Percentiles rank a stretch among this genome's conserved stretches.
Evolutionary conservation across 2,329 filamentous ascomycete species (phyloP).

Genomic region (Drechmeria coniospora): DNA sequence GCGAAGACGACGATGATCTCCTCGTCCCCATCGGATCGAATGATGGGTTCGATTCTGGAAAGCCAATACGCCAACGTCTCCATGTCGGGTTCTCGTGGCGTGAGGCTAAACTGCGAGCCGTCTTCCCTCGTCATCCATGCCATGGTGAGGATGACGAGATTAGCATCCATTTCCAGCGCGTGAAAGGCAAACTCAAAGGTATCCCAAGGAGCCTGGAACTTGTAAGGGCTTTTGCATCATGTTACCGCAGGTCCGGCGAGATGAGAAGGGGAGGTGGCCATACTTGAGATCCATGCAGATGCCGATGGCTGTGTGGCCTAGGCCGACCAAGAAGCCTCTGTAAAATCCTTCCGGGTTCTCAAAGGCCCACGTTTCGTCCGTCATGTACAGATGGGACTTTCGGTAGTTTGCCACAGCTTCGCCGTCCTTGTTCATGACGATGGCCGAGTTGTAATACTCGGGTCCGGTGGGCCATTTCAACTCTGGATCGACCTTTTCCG

Average conservation of each 20-base stretch:
- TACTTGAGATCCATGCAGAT: slow-evolving; percentile 55
- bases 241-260: too few relatives aligned
- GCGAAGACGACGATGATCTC: slow-evolving; percentile 56
- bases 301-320: slow-evolving; percentile 40
- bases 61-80: slow-evolving; percentile 66
- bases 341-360: slow-evolving; percentile 39
- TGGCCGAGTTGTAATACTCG: slow-evolving; percentile 38
- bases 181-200: slow-evolving; percentile 34
- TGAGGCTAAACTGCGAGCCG: slow-evolving; percentile 27
- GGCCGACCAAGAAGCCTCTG: slow-evolving; percentile 23
- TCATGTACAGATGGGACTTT: slow-evolving; percentile 43
- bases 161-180: slow-evolving; percentile 37
- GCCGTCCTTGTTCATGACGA: slow-evolving; percentile 41
- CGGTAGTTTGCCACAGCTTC: slow-evolving; percentile 46
- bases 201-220: slow-evolving; percentile 22
- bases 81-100: slow-evolving; percentile 47
- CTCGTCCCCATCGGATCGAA: slow-evolving; percentile 31
- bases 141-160: slow-evolving; percentile 58
- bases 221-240: slow-evolving; percentile 24
- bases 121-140: slow-evolving; percentile 55
- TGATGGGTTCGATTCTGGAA: slow-evolving; percentile 50
- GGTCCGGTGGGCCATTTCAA: slow-evolving; percentile 32
- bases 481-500: slow-evolving; percentile 45
- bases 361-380: slow-evolving; percentile 46
- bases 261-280: too few relatives aligned